phyloP scores from a whole-genome alignment of 2,329 filamentous ascomycete genomes.

The Zalaria obscura region DNA sequence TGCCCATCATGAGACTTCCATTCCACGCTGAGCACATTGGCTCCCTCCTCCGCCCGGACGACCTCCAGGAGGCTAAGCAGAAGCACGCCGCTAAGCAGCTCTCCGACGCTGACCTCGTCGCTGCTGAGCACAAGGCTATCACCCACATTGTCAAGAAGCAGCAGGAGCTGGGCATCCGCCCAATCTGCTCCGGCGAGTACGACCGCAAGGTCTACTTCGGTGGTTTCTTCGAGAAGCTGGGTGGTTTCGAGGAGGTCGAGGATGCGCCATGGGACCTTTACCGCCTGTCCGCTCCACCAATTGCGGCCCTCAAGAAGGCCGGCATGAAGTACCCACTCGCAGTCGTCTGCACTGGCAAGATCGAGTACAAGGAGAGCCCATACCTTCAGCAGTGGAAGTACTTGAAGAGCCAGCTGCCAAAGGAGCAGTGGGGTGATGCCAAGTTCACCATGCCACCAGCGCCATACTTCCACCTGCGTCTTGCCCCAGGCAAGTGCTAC shows the following conservation, averaged over 20 bases:
- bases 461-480: conserved; percentile 21
- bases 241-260: conserved; percentile 21
- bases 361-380: conserved; percentile 18
- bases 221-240: conserved; percentile 24
- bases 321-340: conserved; percentile 24
- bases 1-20: conserved; percentile 27
- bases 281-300: conserved; percentile 19
- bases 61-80: conserved; percentile 45
- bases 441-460: conserved; percentile 25
- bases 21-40: conserved; percentile 64
- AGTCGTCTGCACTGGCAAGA: conserved; percentile 22
- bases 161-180: conserved; percentile 45
- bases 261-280: conserved; percentile 22
- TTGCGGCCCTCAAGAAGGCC: conserved; percentile 22
- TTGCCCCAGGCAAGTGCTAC: conserved; percentile 22
- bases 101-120: conserved; percentile 40
- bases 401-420: conserved; percentile 15
- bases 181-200: conserved; percentile 58
- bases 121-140: conserved; percentile 52
- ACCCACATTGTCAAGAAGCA: conserved; percentile 52
- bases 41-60: conserved; percentile 51
- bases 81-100: conserved; percentile 41
- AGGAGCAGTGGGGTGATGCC: conserved; percentile 19
- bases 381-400: conserved; percentile 23
- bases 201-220: conserved; percentile 24